Percentiles rank a stretch among this genome's conserved stretches.
These are phyloP conservation scores for Nitzschia sp. DNA, from an alignment of 108 stramenopile species.

Conservation along the genomic window DNA sequence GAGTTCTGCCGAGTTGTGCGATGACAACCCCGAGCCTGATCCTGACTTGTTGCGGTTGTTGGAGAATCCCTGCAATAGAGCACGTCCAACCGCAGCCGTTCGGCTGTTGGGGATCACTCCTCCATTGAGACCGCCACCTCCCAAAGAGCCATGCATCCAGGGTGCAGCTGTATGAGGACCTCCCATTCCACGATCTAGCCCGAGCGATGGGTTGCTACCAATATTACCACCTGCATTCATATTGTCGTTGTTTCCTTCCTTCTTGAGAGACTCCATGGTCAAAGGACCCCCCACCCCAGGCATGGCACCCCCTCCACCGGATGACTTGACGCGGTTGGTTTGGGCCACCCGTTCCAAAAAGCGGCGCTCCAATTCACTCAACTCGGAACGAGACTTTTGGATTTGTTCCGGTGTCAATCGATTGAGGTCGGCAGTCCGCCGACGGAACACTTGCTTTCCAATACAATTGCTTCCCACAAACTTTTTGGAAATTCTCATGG, in stretches of 20 bases:
- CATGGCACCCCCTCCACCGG: slow-evolving; percentile 26
- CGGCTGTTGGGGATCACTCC: slow-evolving; percentile 48
- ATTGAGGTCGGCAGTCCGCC: slow-evolving; percentile 85
- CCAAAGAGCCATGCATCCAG: slow-evolving; percentile 57
- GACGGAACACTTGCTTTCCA: slow-evolving; percentile 93
- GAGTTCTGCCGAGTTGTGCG: slow-evolving; percentile 32
- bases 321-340: slow-evolving; percentile 87
- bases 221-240: not conserved
- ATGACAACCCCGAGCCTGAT: not conserved
- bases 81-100: slow-evolving; percentile 75
- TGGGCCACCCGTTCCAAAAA: slow-evolving; percentile 94
- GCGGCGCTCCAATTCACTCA: slow-evolving; percentile 84
- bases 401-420: slow-evolving; percentile 87
- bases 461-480: slow-evolving; percentile 96
- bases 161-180: slow-evolving; percentile 35
- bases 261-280: not conserved
- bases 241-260: not conserved
- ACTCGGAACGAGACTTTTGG: slow-evolving; percentile 73
- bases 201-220: no score
- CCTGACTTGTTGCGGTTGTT: slow-evolving; percentile 11
- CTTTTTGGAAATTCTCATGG: slow-evolving; percentile 99
- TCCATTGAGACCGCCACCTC: slow-evolving; percentile 43
- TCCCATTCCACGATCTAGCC: not conserved
- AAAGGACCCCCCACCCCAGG: not conserved
- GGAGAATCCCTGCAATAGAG: slow-evolving; percentile 48